Evolutionary conservation across 331 rosid genomes (phyloP).

Genomic region (Rhamnella rubrinervis): DNA sequence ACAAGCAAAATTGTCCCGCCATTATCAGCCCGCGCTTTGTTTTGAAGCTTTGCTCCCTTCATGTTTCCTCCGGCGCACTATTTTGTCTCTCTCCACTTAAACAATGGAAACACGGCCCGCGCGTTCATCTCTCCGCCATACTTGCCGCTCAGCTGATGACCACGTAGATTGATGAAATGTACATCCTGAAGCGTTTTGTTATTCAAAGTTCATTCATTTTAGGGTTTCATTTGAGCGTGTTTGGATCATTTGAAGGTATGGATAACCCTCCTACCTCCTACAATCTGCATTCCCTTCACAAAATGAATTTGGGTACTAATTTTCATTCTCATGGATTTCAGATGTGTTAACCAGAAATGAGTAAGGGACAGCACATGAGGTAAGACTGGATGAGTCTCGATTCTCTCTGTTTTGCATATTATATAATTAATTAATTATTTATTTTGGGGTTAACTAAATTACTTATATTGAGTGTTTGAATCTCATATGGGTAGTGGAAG

Average conservation of each 20-base stretch:
- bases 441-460: not conserved
- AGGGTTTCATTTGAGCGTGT: not conserved
- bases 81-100: not conserved
- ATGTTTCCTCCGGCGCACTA: not conserved
- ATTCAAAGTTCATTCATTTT: not conserved
- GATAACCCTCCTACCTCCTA: no score
- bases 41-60: conserved; percentile 21
- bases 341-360: conserved; percentile 21
- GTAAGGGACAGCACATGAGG: conserved; percentile 32
- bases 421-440: not conserved
- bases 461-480: not conserved
- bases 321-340: not conserved
- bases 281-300: no score
- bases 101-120: not conserved
- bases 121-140: not conserved
- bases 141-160: no score
- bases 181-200: no score
- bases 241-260: not conserved
- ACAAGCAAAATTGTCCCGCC: conserved; percentile 34
- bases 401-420: not conserved
- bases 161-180: no score
- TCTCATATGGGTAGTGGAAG: conserved; percentile 33
- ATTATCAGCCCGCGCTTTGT: not conserved
- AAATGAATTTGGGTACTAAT: no score
- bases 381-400: conserved; percentile 20